Conservation (phyloP, 345 rosid genomes). For the Carallia pectinifolia region DNA sequence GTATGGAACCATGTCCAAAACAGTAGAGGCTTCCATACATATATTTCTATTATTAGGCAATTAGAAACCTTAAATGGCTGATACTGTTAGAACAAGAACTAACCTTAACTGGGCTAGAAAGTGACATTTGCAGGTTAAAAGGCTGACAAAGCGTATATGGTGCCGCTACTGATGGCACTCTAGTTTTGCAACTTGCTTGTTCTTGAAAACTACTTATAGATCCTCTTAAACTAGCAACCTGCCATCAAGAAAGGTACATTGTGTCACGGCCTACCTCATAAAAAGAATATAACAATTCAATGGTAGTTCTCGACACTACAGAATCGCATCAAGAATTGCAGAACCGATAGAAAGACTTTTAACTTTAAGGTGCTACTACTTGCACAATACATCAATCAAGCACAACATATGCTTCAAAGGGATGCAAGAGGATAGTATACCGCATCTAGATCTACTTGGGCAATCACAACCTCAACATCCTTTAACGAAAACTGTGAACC, state of each 20-base stretch:
- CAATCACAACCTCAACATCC: slow-evolving; percentile 87
- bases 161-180: slow-evolving; percentile 58
- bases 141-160: slow-evolving; percentile 69
- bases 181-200: slow-evolving; percentile 74
- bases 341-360: neutral
- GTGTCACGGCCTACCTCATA: neutral
- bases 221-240: slow-evolving; percentile 93
- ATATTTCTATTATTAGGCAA: too few species aligned
- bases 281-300: neutral
- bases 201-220: slow-evolving; percentile 88
- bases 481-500: slow-evolving; percentile 91
- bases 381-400: too few species aligned
- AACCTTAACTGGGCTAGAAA: slow-evolving; percentile 77
- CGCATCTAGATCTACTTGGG: slow-evolving; percentile 91
- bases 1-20: too few species aligned
- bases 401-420: neutral
- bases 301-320: neutral
- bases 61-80: too few species aligned
- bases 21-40: too few species aligned
- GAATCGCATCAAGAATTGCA: neutral
- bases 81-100: slow-evolving; percentile 4
- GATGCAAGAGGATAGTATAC: slow-evolving; percentile 36
- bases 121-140: slow-evolving; percentile 60
- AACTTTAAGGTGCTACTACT: neutral
- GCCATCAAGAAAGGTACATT: slow-evolving; percentile 18